Conservation (phyloP, 805 yeast species). For the Starmera caribaea region DNA sequence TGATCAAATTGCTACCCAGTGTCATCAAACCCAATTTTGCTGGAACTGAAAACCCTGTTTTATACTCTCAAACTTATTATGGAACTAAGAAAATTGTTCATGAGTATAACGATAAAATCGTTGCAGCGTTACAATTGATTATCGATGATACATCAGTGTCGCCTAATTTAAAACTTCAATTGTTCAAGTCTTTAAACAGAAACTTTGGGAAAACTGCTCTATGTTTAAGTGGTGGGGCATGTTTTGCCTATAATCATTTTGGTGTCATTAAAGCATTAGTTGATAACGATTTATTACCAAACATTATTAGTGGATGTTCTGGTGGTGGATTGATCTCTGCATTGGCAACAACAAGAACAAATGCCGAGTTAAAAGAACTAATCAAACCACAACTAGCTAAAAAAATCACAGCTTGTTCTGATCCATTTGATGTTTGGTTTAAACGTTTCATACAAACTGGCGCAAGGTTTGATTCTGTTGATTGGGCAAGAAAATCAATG, state of each 20-base stretch:
- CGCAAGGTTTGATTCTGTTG: slow-evolving; percentile 65
- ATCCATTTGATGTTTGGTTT: slow-evolving; percentile 48
- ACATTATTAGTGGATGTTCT: slow-evolving; percentile 66
- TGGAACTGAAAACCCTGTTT: slow-evolving; percentile 62
- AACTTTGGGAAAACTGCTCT: slow-evolving; percentile 68
- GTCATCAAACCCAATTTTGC: slow-evolving; percentile 70
- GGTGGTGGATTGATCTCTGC: slow-evolving; percentile 80
- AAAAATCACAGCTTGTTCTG: slow-evolving; percentile 62
- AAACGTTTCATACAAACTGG: slow-evolving; percentile 66
- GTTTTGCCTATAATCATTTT: slow-evolving; percentile 68
- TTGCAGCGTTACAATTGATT: slow-evolving; percentile 34
- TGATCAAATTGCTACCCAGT: slow-evolving; percentile 49
- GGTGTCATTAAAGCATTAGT: slow-evolving; percentile 66
- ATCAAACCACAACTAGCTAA: slow-evolving; percentile 49
- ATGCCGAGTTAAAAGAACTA: slow-evolving; percentile 49
- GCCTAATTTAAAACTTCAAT: slow-evolving; percentile 31
- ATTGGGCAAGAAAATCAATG: slow-evolving; percentile 59
- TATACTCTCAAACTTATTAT: slow-evolving; percentile 66
- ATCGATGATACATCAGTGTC: slow-evolving; percentile 28
- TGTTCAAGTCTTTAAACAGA: slow-evolving; percentile 48
- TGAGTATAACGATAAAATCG: slow-evolving; percentile 44
- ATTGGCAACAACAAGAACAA: slow-evolving; percentile 56
- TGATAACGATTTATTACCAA: slow-evolving; percentile 58
- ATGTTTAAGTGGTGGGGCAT: slow-evolving; percentile 72
- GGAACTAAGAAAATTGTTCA: slow-evolving; percentile 61